Evolutionary conservation across 2,329 filamentous ascomycete genomes (phyloP).

Genomic region (Thielaviopsis musarum): DNA sequence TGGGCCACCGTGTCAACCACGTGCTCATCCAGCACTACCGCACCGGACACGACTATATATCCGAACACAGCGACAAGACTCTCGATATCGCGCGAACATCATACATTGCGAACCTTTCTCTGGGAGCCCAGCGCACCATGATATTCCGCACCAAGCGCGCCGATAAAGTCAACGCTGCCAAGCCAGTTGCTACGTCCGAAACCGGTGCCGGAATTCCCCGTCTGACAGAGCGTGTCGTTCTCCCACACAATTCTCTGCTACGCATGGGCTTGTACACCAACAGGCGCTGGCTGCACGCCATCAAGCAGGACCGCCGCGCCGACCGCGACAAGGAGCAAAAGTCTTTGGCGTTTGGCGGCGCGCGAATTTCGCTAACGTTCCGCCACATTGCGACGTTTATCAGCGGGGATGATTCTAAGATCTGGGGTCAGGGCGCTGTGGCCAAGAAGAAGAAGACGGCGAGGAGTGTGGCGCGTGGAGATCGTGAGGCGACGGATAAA

Average conservation of each 20-base stretch:
- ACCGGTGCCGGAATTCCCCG: slow-evolving; percentile 20
- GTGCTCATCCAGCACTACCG: slow-evolving; percentile 87
- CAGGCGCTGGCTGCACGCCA: slow-evolving; percentile 77
- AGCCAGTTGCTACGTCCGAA: slow-evolving; percentile 11
- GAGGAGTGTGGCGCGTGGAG: slow-evolving; percentile 48
- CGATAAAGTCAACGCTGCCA: slow-evolving; percentile 18
- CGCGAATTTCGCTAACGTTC: slow-evolving; percentile 85
- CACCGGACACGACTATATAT: slow-evolving; percentile 78
- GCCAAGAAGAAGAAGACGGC: slow-evolving; percentile 47
- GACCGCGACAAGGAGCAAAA: slow-evolving; percentile 46
- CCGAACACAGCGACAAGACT: slow-evolving; percentile 93
- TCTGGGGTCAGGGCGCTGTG: slow-evolving; percentile 86
- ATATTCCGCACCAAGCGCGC: slow-evolving; percentile 65
- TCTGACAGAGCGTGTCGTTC: slow-evolving; percentile 46
- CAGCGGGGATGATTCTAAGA: slow-evolving; percentile 40
- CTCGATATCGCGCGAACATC: slow-evolving; percentile 70
- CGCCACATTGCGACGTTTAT: slow-evolving; percentile 77
- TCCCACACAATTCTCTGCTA: slow-evolving; percentile 83
- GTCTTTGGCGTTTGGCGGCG: slow-evolving; percentile 57
- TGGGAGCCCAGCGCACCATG: slow-evolving; percentile 89
- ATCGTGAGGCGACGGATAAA: slow-evolving; percentile 43
- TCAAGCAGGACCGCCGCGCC: slow-evolving; percentile 68
- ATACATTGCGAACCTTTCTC: slow-evolving; percentile 79
- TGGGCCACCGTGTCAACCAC: slow-evolving; percentile 77
- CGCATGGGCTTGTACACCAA: slow-evolving; percentile 71